Evolutionary conservation across 192 early-diverging fungal genomes (phyloP).

Genomic region (Backusella australiensis): DNA sequence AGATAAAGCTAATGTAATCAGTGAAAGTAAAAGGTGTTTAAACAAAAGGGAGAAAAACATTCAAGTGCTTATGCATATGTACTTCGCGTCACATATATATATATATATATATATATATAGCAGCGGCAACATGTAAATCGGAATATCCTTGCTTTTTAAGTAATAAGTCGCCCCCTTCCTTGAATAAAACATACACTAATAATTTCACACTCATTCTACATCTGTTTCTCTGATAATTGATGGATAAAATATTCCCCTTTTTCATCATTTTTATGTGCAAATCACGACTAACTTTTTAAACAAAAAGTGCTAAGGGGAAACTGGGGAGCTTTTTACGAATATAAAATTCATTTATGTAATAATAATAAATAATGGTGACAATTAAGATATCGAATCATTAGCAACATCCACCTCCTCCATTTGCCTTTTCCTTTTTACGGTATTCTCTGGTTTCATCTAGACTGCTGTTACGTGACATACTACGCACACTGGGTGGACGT

Average conservation of each 20-base stretch:
- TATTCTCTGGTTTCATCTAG: constrained; percentile 37
- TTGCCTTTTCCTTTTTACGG: constrained; percentile 39
- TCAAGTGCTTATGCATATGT: not conserved
- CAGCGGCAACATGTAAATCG: not conserved
- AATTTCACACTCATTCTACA: not conserved
- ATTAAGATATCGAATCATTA: constrained; percentile 3
- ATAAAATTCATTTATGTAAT: not conserved
- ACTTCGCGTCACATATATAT: constrained; percentile 2
- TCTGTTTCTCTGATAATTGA: not conserved
- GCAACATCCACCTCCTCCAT: constrained; percentile 39
- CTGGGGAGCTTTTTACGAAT: not conserved
- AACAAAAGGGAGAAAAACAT: not conserved
- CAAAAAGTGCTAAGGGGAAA: not conserved
- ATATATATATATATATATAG: not conserved
- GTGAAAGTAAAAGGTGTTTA: not conserved
- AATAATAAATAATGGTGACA: not conserved
- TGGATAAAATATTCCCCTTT: not conserved
- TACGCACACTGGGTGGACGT: constrained; percentile 44
- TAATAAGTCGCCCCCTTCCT: not conserved
- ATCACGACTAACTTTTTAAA: not conserved
- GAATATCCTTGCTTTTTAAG: not conserved
- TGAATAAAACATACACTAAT: not conserved
- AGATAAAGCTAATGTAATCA: not conserved
- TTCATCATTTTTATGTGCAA: not conserved
- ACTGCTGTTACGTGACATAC: constrained; percentile 28